Percentiles rank a stretch among this genome's conserved stretches.
phyloP scores from a whole-genome alignment of 73 alveolate genomes.

The Symbiodinium pilosum region DNA sequence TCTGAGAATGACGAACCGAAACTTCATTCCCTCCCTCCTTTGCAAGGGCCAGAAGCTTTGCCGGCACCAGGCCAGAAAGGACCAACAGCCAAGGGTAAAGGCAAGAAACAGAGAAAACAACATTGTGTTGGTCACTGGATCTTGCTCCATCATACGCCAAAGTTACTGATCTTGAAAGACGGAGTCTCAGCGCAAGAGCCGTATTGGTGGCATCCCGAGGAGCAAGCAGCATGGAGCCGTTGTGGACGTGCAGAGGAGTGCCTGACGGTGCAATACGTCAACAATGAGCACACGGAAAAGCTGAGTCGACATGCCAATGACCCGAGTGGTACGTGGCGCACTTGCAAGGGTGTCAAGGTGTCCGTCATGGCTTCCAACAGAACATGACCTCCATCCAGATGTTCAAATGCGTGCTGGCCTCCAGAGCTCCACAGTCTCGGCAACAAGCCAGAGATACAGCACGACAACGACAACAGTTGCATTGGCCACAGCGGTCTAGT shows the following conservation, averaged over 20 bases:
- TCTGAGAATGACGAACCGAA: neutral
- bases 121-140: conserved; percentile 55
- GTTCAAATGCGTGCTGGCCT: too few species aligned
- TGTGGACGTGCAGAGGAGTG: neutral
- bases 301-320: conserved; percentile 24
- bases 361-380: neutral
- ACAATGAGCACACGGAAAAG: conserved; percentile 43
- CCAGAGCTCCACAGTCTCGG: too few species aligned
- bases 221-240: conserved; percentile 30
- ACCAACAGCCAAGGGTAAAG: neutral
- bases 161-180: neutral
- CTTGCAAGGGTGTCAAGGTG: conserved; percentile 47
- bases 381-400: too few species aligned
- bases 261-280: neutral
- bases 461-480: too few species aligned
- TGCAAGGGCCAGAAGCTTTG: conserved; percentile 18
- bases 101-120: neutral
- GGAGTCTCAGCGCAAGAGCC: neutral
- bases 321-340: conserved; percentile 39
- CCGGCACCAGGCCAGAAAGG: conserved; percentile 1
- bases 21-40: conserved; percentile 39
- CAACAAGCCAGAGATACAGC: too few species aligned
- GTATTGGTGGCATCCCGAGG: conserved; percentile 65
- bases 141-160: conserved; percentile 71
- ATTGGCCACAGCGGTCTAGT: too few species aligned